Evolutionary conservation across 1,284 basidiomycete genomes (phyloP).

Genomic region (Neonothopanus nambi): DNA sequence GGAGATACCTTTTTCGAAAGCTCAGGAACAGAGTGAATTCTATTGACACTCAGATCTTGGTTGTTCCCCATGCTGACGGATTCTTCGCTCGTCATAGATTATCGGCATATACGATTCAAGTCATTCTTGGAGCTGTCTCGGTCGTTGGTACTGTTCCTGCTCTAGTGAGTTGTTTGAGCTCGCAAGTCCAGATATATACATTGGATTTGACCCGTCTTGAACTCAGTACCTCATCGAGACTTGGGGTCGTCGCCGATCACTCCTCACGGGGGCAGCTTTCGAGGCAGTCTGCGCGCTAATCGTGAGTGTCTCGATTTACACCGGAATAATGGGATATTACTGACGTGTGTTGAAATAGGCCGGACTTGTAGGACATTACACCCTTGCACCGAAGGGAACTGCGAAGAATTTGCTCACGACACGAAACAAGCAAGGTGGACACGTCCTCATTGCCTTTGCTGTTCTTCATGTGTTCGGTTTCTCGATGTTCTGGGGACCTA

Average conservation of each 20-base stretch:
- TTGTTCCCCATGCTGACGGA: neutral
- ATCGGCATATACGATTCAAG: constrained; percentile 71
- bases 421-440: too few relatives aligned
- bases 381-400: too few relatives aligned
- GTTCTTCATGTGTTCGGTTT: constrained; percentile 78
- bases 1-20: constrained; percentile 83
- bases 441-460: too few relatives aligned
- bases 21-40: constrained; percentile 72
- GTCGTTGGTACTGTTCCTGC: constrained; percentile 67
- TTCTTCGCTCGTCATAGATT: constrained; percentile 37
- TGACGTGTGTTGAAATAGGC: too few relatives aligned
- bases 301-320: constrained; percentile 66
- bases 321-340: too few relatives aligned
- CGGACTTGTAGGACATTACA: too few relatives aligned
- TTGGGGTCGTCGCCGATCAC: too few relatives aligned
- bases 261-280: constrained; percentile 63
- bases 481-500: constrained; percentile 72
- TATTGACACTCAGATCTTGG: constrained; percentile 39
- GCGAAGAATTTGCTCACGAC: too few relatives aligned
- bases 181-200: too few relatives aligned
- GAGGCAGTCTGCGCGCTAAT: constrained; percentile 67
- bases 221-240: too few relatives aligned
- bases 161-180: too few relatives aligned
- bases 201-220: too few relatives aligned
- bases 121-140: constrained; percentile 68